These are phyloP conservation scores for Chaetomiaceae sp. DNA, from an alignment of 2,329 filamentous ascomycete species.

Conservation along the genomic window DNA sequence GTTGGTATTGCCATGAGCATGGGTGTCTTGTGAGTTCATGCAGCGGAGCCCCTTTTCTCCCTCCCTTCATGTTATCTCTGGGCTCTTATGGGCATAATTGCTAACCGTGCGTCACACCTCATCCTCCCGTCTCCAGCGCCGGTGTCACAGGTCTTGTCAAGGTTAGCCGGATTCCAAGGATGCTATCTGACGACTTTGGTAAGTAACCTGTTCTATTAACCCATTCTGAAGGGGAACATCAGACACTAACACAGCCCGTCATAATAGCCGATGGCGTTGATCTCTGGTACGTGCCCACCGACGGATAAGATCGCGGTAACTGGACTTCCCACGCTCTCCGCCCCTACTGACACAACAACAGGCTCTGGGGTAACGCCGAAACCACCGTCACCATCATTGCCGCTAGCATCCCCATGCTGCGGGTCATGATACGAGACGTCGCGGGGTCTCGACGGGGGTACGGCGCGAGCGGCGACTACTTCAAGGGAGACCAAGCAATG, in stretches of 20 bases:
- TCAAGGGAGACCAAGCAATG: neutral
- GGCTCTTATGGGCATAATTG: no score
- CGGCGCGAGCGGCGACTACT: neutral
- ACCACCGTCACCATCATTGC: slow-evolving; percentile 20
- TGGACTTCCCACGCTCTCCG: no score
- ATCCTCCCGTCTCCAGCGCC: neutral
- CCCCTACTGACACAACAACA: neutral
- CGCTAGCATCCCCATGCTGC: slow-evolving; percentile 21
- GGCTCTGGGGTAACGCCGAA: slow-evolving; percentile 21
- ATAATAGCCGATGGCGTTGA: slow-evolving; percentile 1
- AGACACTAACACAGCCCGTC: neutral
- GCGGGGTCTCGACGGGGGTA: neutral
- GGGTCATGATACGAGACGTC: slow-evolving; percentile 9
- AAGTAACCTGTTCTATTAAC: neutral
- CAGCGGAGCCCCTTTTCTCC: neutral
- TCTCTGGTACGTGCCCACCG: slow-evolving; percentile 3
- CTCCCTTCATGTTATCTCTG: no score
- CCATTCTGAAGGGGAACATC: no score
- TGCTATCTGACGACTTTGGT: slow-evolving; percentile 13
- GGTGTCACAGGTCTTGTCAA: slow-evolving; percentile 16
- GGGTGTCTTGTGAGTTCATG: slow-evolving; percentile 26
- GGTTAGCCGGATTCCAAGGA: slow-evolving; percentile 12
- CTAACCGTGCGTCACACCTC: no score
- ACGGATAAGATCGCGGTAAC: neutral
- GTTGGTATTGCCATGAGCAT: slow-evolving; percentile 32